phyloP scores from a whole-genome alignment of 768 basidiomycete genomes.

The Suillus luteus region DNA sequence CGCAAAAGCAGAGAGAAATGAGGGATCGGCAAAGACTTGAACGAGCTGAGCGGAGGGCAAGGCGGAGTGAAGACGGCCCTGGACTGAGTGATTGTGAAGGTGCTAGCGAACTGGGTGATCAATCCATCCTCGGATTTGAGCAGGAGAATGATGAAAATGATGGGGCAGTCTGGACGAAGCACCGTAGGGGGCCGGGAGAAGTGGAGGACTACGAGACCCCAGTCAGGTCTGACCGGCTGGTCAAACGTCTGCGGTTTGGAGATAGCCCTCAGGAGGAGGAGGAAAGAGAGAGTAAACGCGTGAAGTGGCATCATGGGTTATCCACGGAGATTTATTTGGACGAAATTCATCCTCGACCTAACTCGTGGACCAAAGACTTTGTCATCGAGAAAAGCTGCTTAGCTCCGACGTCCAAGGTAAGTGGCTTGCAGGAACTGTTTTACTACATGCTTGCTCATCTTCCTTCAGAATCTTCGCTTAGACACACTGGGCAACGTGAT shows the following conservation, averaged over 20 bases:
- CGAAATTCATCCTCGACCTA: slow-evolving; percentile 56
- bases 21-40: slow-evolving; percentile 53
- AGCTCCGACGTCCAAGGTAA: slow-evolving; percentile 66
- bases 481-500: slow-evolving; percentile 75
- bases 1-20: slow-evolving; percentile 70
- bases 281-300: slow-evolving; percentile 48
- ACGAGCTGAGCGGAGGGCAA: slow-evolving; percentile 63
- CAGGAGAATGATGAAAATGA: slow-evolving; percentile 29
- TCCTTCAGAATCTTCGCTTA: slow-evolving; percentile 53
- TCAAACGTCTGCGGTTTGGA: slow-evolving; percentile 43
- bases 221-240: slow-evolving; percentile 40
- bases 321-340: slow-evolving; percentile 63
- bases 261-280: slow-evolving; percentile 35
- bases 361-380: slow-evolving; percentile 43
- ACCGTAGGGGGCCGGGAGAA: slow-evolving; percentile 73
- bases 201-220: slow-evolving; percentile 82
- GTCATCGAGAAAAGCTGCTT: slow-evolving; percentile 62
- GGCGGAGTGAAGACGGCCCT: slow-evolving; percentile 40
- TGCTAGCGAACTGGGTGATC: slow-evolving; percentile 18
- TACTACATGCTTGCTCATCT: slow-evolving; percentile 11
- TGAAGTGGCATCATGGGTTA: slow-evolving; percentile 78
- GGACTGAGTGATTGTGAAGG: slow-evolving; percentile 34
- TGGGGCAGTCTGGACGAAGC: slow-evolving; percentile 34
- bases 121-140: slow-evolving; percentile 8
- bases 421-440: slow-evolving; percentile 14